A percentile compares a stretch with the other conserved stretches of the same genome.
Evolutionary conservation across 2,329 filamentous ascomycete species (phyloP).

Genomic region (Capronia epimyces): DNA sequence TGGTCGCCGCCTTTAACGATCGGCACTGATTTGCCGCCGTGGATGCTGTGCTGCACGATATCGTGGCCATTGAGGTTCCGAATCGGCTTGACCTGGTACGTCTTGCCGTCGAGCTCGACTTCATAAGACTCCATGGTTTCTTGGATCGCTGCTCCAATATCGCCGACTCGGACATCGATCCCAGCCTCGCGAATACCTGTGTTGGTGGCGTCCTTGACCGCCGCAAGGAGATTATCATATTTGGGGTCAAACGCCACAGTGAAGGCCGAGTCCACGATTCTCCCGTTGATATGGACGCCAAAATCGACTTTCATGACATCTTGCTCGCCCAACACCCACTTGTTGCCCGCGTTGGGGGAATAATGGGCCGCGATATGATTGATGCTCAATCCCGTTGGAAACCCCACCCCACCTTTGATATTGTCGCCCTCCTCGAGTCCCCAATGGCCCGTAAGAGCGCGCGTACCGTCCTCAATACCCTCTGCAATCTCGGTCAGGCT

Average conservation of each 20-base stretch:
- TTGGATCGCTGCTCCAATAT: constrained; percentile 78
- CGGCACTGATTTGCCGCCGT: constrained; percentile 87
- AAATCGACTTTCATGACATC: constrained; percentile 73
- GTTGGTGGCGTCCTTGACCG: constrained; percentile 64
- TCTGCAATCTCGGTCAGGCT: constrained; percentile 75
- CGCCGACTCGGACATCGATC: constrained; percentile 82
- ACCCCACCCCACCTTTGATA: constrained; percentile 74
- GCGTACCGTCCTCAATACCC: constrained; percentile 78
- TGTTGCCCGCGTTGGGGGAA: constrained; percentile 82
- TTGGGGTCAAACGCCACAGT: constrained; percentile 63
- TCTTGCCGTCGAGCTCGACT: constrained; percentile 72
- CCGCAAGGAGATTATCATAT: constrained; percentile 62
- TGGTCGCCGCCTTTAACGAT: constrained; percentile 84
- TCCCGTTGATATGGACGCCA: constrained; percentile 64
- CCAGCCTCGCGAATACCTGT: constrained; percentile 79
- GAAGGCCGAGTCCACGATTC: constrained; percentile 67
- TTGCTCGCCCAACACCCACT: constrained; percentile 58
- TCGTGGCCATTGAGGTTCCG: constrained; percentile 85
- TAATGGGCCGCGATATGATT: constrained; percentile 85
- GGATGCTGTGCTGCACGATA: constrained; percentile 82
- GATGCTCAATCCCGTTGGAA: constrained; percentile 76
- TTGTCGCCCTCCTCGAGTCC: constrained; percentile 74
- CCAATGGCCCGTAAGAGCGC: constrained; percentile 68
- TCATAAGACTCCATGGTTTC: constrained; percentile 93
- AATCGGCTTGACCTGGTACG: constrained; percentile 75